Evolutionary conservation across 257 asterid genomes (phyloP).

Genomic region (Jaltomata sinuosa): DNA sequence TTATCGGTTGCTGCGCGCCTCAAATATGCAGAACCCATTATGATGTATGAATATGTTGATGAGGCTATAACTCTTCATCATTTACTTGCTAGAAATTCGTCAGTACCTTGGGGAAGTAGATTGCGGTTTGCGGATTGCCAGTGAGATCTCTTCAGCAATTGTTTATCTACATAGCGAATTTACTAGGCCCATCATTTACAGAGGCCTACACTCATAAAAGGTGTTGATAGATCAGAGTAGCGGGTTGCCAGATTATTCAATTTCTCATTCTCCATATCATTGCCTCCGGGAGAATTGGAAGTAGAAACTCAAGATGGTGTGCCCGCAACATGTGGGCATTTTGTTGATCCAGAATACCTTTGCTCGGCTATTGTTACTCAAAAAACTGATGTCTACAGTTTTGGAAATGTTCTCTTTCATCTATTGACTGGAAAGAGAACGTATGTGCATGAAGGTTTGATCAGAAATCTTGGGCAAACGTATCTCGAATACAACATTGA

Average conservation of each 20-base stretch:
- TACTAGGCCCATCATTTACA: not conserved
- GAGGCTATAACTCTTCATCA: not conserved
- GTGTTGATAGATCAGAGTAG: not conserved
- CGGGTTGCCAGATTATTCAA: conserved; percentile 2
- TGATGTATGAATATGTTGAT: not conserved
- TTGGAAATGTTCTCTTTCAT: not conserved
- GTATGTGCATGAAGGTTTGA: not conserved
- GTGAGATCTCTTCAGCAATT: not conserved
- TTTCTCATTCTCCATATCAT: not conserved
- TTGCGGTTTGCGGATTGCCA: conserved; percentile 3
- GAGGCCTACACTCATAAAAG: not conserved
- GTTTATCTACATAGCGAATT: conserved; percentile 8
- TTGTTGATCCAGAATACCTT: not conserved
- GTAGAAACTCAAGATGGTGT: not conserved
- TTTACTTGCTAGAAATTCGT: not conserved
- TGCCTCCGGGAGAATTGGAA: conserved; percentile 9
- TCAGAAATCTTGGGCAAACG: not conserved
- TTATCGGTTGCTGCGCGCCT: conserved; percentile 6
- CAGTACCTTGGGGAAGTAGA: not conserved
- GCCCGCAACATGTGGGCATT: not conserved
- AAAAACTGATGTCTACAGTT: not conserved
- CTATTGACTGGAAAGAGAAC: not conserved
- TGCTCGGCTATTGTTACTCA: not conserved
- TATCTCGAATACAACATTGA: not conserved
- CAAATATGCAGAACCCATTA: not conserved